phyloP scores from a whole-genome alignment of 805 yeast genomes.

The Zygoascus bituminiphila region DNA sequence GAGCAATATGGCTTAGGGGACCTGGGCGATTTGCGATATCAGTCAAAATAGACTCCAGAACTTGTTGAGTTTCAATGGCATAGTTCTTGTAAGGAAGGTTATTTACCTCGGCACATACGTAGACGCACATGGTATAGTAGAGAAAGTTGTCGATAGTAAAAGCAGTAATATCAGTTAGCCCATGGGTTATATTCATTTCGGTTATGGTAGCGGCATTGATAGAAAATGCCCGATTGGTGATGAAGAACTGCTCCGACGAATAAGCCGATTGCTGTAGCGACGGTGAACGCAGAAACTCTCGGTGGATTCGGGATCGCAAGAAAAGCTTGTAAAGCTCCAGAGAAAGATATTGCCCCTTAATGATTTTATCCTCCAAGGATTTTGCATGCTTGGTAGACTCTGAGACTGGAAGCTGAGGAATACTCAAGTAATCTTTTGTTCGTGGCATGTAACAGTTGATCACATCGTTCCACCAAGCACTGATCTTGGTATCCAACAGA shows the following conservation, averaged over 20 bases:
- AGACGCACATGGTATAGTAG: constrained; percentile 9
- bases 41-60: neutral
- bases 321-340: constrained; percentile 11
- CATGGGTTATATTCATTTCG: neutral
- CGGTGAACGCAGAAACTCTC: constrained; percentile 6
- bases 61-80: constrained; percentile 2
- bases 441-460: neutral
- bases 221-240: constrained; percentile 9
- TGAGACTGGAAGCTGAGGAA: neutral
- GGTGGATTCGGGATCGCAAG: constrained; percentile 13
- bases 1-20: neutral
- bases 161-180: constrained; percentile 7
- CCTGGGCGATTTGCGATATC: neutral
- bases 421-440: neutral
- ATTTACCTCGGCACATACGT: neutral
- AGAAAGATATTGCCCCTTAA: constrained; percentile 5
- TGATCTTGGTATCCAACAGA: constrained; percentile 10
- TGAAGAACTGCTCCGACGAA: constrained; percentile 10
- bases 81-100: neutral
- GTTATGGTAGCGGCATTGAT: constrained; percentile 1
- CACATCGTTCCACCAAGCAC: constrained; percentile 10
- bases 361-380: neutral
- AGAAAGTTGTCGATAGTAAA: constrained; percentile 15
- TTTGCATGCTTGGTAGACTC: neutral
- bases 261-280: neutral